Evolutionary conservation across 2,329 filamentous ascomycete genomes (phyloP), one percentile per base, ranked within the genome.

Genomic region (Verticillium nonalfalfae): DNA sequence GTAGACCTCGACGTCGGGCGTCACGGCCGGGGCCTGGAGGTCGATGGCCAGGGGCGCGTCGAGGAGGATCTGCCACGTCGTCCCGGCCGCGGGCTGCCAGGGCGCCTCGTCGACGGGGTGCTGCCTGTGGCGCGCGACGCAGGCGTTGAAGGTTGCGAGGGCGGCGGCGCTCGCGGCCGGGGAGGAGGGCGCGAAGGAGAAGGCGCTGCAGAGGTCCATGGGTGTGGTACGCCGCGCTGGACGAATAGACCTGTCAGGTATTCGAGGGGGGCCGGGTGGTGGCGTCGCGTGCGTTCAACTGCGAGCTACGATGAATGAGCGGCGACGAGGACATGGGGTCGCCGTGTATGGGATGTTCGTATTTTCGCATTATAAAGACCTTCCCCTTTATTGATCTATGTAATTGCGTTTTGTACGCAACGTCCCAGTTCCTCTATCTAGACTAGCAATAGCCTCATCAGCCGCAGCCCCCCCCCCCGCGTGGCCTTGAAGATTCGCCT

Each of bases 11-110:
- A 85, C 82, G 64, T 87, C 75, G 9, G 79, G 78, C 18, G 66
- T 64, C 45, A 72, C 68, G 26, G 70, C 67, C 58, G 75, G 74
- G 6, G 40, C n/a, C 67, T 79, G 72, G 66, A 82, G 70, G 71
- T 74, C 72, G 58, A 76, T 67, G 21, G 66, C 61, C 55, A 84
- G 70, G 58, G 74, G 72, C 59, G 74, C 71, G 56, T 67, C 71
- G 26, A 89, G 79, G 56, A 87, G 76, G 60, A 89, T 89, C 67
- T 89, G 86, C 85, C 85, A 89, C 3, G 78, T 78, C 3, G 76
- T 73, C 26, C 78, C 80, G 31, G 81, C 78, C 1, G 70, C 68
- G 2, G 86, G 86, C 61, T 79, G 74, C 85, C 85, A 88, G 6
- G 18, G 40, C 6, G 9, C n/a, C 6, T 26, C 18, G 18, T 4